A percentile compares a stretch with the other conserved stretches of the same genome.
phyloP scores from a whole-genome alignment of 169 alveolate genomes.

The Cyclospora cayetanensis region DNA sequence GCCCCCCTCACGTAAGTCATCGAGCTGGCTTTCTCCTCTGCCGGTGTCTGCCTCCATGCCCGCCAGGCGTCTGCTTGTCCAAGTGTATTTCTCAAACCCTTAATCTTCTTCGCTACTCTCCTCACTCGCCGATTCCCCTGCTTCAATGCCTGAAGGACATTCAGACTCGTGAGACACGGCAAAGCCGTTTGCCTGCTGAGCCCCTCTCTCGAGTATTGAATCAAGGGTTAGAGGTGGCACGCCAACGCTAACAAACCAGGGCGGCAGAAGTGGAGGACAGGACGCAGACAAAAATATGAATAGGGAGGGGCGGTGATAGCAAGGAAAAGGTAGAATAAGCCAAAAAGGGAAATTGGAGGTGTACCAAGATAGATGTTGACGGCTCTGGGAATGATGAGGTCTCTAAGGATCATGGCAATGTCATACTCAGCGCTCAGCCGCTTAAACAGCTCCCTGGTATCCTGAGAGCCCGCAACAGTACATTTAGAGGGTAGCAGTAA shows the following conservation, averaged over 20 bases:
- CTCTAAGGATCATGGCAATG: neutral
- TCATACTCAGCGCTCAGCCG: neutral
- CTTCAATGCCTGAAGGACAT: neutral
- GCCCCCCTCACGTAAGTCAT: too few relatives aligned
- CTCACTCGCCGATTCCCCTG: neutral
- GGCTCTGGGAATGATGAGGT: neutral
- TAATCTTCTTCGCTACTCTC: conserved; percentile 1
- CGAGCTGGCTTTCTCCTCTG: too few relatives aligned
- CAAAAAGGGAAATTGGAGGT: neutral
- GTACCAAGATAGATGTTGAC: neutral
- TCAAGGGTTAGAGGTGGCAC: neutral
- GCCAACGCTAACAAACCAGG: neutral
- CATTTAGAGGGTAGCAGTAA: too few relatives aligned
- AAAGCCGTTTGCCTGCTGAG: too few relatives aligned
- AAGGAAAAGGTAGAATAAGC: neutral
- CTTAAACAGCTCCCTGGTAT: neutral
- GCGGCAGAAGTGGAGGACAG: neutral
- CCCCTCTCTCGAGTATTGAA: neutral
- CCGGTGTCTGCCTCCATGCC: too few relatives aligned
- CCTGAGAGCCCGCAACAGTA: too few relatives aligned
- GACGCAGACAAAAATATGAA: neutral
- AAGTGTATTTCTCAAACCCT: too few relatives aligned
- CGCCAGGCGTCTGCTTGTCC: too few relatives aligned
- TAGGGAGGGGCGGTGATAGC: neutral
- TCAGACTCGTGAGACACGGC: neutral